phyloP scores from a whole-genome alignment of 192 early-diverging fungal genomes.

The Backusella westeae region DNA sequence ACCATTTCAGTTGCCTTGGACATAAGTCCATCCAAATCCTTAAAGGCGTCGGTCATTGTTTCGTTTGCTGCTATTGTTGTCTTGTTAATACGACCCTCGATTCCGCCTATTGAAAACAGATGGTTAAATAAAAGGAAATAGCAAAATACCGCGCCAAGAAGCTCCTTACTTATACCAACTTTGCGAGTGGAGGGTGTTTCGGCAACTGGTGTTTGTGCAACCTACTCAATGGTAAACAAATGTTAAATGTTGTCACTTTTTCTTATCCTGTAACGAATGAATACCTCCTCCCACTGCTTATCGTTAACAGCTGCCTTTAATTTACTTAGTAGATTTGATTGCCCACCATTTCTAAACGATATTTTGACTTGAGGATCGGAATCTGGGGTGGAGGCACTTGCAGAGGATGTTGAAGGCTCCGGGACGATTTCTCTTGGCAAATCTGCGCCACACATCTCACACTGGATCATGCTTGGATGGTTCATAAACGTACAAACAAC shows the following conservation, averaged over 20 bases:
- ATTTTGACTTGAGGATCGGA: conserved; percentile 52
- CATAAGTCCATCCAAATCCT: conserved; percentile 86
- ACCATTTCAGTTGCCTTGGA: conserved; percentile 89
- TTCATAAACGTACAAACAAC: conserved; percentile 88
- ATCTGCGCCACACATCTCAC: conserved; percentile 82
- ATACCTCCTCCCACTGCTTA: conserved; percentile 65
- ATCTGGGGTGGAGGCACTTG: conserved; percentile 20
- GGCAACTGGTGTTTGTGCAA: neutral
- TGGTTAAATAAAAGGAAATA: neutral
- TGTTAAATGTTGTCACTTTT: neutral
- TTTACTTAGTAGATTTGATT: conserved; percentile 53
- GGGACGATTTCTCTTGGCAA: conserved; percentile 40
- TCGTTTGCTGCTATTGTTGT: conserved; percentile 63
- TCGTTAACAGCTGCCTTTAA: conserved; percentile 61
- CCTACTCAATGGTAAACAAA: neutral
- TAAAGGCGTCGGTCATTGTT: conserved; percentile 79
- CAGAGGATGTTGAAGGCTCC: conserved; percentile 29
- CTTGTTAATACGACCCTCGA: conserved; percentile 63
- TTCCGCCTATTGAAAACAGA: conserved; percentile 48
- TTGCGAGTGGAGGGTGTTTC: neutral
- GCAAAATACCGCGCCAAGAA: neutral
- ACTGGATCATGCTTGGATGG: conserved; percentile 71
- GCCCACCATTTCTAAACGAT: conserved; percentile 78
- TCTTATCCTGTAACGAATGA: neutral
- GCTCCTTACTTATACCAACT: conserved; percentile 25